Conservation (phyloP, 2,329 filamentous ascomycete genomes). For the Lizonia empirigonia region DNA sequence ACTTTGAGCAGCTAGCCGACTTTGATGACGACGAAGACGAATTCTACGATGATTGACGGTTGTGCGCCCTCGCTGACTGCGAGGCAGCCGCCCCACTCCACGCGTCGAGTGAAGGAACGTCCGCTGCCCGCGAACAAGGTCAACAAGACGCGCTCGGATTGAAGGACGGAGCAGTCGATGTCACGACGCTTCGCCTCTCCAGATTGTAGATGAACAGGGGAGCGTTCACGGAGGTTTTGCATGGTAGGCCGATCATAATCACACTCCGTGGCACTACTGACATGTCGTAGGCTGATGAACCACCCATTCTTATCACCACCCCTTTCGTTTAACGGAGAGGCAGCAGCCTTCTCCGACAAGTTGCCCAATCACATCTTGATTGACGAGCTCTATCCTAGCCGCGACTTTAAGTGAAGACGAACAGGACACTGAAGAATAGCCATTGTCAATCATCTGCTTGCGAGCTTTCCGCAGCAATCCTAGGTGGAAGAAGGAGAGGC, state of each 20-base stretch:
- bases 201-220: conserved; percentile 46
- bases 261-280: neutral
- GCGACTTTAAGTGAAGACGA: conserved; percentile 18
- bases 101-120: conserved; percentile 60
- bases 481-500: conserved; percentile 28
- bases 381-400: conserved; percentile 26
- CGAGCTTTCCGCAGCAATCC: conserved; percentile 32
- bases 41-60: conserved; percentile 93
- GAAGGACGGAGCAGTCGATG: conserved; percentile 38
- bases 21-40: conserved; percentile 78
- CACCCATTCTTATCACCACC: conserved; percentile 47
- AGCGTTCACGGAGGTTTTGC: conserved; percentile 45
- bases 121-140: conserved; percentile 51
- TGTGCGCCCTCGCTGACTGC: conserved; percentile 82
- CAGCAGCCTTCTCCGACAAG: conserved; percentile 28
- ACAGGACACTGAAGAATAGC: conserved; percentile 27
- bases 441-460: conserved; percentile 37
- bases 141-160: conserved; percentile 41
- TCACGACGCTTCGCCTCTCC: conserved; percentile 47
- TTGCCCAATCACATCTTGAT: conserved; percentile 23
- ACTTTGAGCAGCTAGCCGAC: conserved; percentile 98
- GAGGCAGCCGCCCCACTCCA: conserved; percentile 78
- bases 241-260: conserved; percentile 30
- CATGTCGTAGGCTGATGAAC: conserved; percentile 35
- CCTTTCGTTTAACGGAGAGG: conserved; percentile 46